Conservation (phyloP, 176 grass and related monocot genomes). For the Carex kokanica region DNA sequence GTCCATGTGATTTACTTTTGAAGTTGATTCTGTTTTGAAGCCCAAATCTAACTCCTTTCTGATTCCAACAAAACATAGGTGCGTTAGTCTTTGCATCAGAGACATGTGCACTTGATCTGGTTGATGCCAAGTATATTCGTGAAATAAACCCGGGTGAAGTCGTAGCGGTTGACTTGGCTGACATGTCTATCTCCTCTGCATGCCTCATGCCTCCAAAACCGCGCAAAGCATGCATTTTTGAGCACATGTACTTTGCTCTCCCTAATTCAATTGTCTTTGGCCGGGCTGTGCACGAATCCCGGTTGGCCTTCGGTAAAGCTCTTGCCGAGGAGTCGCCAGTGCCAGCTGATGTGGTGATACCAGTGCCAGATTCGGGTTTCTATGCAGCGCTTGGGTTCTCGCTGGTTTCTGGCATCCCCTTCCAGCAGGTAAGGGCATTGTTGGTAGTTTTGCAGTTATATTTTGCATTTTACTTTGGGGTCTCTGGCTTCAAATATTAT, state of each 20-base stretch:
- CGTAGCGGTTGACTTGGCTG: conserved; percentile 59
- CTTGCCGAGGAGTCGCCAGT: conserved; percentile 86
- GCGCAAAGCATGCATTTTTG: conserved; percentile 82
- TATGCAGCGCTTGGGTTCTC: conserved; percentile 82
- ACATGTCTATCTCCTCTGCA: conserved; percentile 55
- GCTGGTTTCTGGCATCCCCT: conserved; percentile 54
- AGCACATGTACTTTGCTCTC: conserved; percentile 90
- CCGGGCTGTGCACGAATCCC: conserved; percentile 61
- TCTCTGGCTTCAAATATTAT: background rate
- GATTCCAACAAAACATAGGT: conserved; percentile 11
- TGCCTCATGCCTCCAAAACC: conserved; percentile 69
- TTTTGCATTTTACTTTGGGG: background rate
- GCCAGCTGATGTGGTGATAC: conserved; percentile 84
- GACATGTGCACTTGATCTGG: conserved; percentile 90
- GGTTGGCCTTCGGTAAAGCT: conserved; percentile 63
- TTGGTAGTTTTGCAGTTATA: background rate
- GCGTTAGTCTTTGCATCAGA: conserved; percentile 85
- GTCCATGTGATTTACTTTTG: background rate
- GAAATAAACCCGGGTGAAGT: conserved; percentile 89
- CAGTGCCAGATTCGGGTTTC: conserved; percentile 90
- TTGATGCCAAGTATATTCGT: conserved; percentile 64
- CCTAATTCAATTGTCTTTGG: conserved; percentile 82
- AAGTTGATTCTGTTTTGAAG: background rate
- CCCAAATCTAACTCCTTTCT: background rate
- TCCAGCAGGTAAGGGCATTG: conserved; percentile 51